phyloP scores from a whole-genome alignment of 2,329 filamentous ascomycete species.

The Colletotrichum eremochloae region DNA sequence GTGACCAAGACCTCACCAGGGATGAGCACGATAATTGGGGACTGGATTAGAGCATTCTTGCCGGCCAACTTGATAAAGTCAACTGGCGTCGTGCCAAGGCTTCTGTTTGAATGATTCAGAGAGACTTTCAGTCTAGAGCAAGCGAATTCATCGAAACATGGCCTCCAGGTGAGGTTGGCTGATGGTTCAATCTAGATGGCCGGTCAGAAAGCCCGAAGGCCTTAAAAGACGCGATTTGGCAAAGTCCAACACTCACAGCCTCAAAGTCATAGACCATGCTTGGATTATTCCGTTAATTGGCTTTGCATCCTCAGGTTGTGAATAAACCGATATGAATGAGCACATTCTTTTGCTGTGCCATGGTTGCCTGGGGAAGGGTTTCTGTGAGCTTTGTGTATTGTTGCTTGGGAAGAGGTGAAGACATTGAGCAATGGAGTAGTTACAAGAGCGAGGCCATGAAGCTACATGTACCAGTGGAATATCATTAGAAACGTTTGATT shows the following conservation, averaged over 20 bases:
- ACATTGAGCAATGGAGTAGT: background rate
- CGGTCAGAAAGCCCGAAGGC: conserved; percentile 40
- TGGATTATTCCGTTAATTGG: background rate
- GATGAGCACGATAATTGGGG: background rate
- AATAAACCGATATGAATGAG: background rate
- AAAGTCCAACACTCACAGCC: background rate
- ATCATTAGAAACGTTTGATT: too few species aligned
- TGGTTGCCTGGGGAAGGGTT: background rate
- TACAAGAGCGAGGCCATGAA: background rate
- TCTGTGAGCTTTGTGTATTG: background rate
- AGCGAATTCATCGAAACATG: conserved; percentile 50
- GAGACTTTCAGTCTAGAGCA: conserved; percentile 50
- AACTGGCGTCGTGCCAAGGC: background rate
- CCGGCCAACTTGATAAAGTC: background rate
- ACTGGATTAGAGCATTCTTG: background rate
- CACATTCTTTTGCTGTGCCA: background rate
- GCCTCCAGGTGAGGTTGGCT: conserved; percentile 49
- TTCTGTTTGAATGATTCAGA: conserved; percentile 41
- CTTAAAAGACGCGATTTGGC: background rate
- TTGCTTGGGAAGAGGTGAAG: background rate
- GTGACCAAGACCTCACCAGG: background rate
- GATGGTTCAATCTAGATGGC: conserved; percentile 48
- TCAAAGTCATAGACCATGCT: background rate
- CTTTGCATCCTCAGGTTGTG: background rate
- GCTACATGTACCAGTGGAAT: background rate